Conservation (phyloP, 371 early-diverging fungal genomes). For the Rhizomucor pusillus region DNA sequence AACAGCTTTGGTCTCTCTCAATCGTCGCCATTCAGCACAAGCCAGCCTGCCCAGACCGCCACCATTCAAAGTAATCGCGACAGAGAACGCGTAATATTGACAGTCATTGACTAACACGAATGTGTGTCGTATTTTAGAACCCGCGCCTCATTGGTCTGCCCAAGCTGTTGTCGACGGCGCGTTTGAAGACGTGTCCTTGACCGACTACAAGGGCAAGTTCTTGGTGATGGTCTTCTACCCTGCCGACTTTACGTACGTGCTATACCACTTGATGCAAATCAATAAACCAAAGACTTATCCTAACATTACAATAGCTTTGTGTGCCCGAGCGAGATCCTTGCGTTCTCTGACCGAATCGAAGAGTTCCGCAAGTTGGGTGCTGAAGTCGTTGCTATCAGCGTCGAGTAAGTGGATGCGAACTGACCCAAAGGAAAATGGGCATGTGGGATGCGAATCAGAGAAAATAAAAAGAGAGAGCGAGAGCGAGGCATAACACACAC, state of each 20-base stretch:
- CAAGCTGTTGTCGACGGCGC: slow-evolving; percentile 68
- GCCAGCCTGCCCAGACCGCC: slow-evolving; percentile 11
- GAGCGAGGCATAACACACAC: no score
- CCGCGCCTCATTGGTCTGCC: slow-evolving; percentile 73
- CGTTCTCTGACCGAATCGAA: slow-evolving; percentile 58
- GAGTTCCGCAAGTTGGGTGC: slow-evolving; percentile 68
- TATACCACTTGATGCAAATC: background rate
- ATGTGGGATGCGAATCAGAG: slow-evolving; percentile 8
- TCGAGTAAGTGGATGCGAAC: slow-evolving; percentile 58
- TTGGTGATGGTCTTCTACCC: slow-evolving; percentile 38
- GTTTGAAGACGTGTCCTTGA: slow-evolving; percentile 74
- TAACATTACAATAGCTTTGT: slow-evolving; percentile 44
- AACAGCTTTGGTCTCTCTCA: background rate
- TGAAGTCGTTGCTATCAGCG: slow-evolving; percentile 80
- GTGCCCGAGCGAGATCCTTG: slow-evolving; percentile 70
- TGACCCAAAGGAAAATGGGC: background rate
- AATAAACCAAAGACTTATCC: background rate
- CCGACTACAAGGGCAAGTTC: slow-evolving; percentile 81
- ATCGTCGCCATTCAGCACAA: background rate
- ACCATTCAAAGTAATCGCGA: slow-evolving; percentile 16
- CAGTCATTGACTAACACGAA: background rate
- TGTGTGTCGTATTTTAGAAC: slow-evolving; percentile 24
- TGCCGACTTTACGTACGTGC: background rate
- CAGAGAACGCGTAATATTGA: background rate
- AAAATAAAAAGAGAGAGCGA: no score